Conservation (phyloP, 345 rosid species). For the Hibiscus trionum region DNA sequence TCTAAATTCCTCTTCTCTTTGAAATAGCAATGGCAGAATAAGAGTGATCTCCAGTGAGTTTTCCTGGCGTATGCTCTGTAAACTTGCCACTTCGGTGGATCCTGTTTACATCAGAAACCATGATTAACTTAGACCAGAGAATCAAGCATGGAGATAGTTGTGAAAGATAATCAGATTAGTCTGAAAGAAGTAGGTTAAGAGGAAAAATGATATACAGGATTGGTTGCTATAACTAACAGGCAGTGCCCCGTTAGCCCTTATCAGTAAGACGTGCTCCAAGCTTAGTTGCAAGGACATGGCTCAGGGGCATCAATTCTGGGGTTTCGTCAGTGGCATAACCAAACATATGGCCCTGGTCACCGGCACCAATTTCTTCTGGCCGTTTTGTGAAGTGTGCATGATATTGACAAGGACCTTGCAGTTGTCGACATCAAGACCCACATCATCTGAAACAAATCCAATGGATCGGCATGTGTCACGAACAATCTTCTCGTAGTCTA, state of each 20-base stretch:
- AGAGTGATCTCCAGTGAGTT: no score
- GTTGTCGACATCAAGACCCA: conserved; percentile 66
- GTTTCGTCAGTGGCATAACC: conserved; percentile 77
- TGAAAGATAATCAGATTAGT: no score
- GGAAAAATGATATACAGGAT: no score
- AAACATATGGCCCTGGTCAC: conserved; percentile 78
- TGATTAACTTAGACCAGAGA: no score
- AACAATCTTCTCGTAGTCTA: conserved; percentile 71
- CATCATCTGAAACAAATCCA: conserved; percentile 67
- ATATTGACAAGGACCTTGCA: conserved; percentile 75
- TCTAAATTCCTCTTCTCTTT: no score
- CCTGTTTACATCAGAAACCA: no score
- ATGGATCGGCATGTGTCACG: conserved; percentile 63
- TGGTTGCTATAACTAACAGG: no score
- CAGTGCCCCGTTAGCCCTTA: conserved; percentile 72
- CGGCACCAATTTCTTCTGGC: conserved; percentile 73
- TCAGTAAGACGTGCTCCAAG: conserved; percentile 67
- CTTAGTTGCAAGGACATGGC: conserved; percentile 73
- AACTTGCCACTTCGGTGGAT: no score
- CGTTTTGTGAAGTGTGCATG: conserved; percentile 69
- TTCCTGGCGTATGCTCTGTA: no score
- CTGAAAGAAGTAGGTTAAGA: no score
- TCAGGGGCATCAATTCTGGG: conserved; percentile 63
- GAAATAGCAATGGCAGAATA: no score
- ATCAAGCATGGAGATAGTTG: no score